Base-by-base conservation (phyloP, 371 early-diverging fungal species). In the Haplosporangium sp. region DNA sequence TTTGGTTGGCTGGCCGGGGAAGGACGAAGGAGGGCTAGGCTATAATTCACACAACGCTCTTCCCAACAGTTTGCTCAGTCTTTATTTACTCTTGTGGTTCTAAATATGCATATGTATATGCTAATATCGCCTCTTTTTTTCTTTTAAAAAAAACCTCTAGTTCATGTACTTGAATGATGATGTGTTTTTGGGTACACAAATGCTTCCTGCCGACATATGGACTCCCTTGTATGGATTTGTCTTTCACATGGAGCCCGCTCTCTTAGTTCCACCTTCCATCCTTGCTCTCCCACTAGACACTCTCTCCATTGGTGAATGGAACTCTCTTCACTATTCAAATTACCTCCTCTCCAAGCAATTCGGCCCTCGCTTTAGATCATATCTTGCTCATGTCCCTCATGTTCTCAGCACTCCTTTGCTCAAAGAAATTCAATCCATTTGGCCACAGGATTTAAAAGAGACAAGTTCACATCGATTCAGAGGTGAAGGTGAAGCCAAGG, bases 81-180 rank as follows among this genome's bases (percentile, higher is more conserved):
- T 27, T 27, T 27, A 27, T 27, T 27, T 27, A 27, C 27, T 27
- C 27, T 27, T 27, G 27, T 27, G 27, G 27, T 27, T 27, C 27
- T 27, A 27, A 27, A 27, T 27, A 27, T 27, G 27, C 27, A 27
- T 27, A 27, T 27, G 27, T 27, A 27, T 27, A 27, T 27, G 27
- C 44, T 44, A 44, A 44, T 13, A 8, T 10, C 0, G 44, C 44
- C 9, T 44, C 44, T 13, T 44, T 8, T 10, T 44, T 44, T 44
- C 11, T 44, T 10, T 44, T 13, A 44, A 44, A 27, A 27, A 27
- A 27, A 27, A 27, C 27, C 27, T 45, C 3, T 67, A 82, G 77
- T 74, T 82, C 58, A 44, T 84, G 38, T 84, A 84, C 59, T 57
- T 82, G 40, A 84, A 84, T 40, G 84, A 84, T 44, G 84, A 84